Evolutionary conservation across 768 basidiomycete genomes (phyloP).

Genomic region (Leccinum fibrillosum): DNA sequence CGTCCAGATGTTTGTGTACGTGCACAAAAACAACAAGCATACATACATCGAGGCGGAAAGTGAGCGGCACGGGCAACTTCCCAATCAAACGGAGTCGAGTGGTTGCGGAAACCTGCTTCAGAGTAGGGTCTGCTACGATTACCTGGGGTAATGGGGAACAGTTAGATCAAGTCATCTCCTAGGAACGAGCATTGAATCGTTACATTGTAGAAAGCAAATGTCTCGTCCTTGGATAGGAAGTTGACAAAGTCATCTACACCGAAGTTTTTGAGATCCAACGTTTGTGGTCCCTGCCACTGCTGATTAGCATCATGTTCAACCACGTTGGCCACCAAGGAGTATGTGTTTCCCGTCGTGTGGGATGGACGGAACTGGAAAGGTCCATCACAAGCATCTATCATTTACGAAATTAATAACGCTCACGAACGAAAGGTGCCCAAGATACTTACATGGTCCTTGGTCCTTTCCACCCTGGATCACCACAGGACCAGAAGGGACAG

Average conservation of each 20-base stretch:
- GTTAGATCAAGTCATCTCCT: background rate
- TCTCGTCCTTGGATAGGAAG: background rate
- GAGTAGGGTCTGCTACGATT: slow-evolving; percentile 9
- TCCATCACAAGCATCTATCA: background rate
- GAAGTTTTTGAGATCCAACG: background rate
- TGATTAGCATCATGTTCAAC: background rate
- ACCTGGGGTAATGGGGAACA: background rate
- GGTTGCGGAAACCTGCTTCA: slow-evolving; percentile 1
- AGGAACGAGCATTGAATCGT: background rate
- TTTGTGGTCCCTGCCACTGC: background rate
- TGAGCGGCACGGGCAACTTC: background rate
- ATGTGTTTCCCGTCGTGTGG: background rate
- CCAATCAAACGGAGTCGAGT: slow-evolving; percentile 10
- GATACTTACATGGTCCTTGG: background rate
- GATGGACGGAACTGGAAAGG: slow-evolving; percentile 9
- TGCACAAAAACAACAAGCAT: too few species aligned
- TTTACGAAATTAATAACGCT: background rate
- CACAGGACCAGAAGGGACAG: background rate
- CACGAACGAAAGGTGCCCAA: background rate
- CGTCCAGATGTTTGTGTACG: too few species aligned
- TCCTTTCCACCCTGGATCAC: background rate
- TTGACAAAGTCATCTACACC: slow-evolving; percentile 1
- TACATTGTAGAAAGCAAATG: slow-evolving; percentile 7
- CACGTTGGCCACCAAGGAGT: slow-evolving; percentile 8
- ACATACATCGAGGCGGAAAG: slow-evolving; percentile 1